Percentiles rank a stretch among this genome's conserved stretches.
Conservation (phyloP, 1,284 basidiomycete genomes). For the Heterobasidion irregulare region DNA sequence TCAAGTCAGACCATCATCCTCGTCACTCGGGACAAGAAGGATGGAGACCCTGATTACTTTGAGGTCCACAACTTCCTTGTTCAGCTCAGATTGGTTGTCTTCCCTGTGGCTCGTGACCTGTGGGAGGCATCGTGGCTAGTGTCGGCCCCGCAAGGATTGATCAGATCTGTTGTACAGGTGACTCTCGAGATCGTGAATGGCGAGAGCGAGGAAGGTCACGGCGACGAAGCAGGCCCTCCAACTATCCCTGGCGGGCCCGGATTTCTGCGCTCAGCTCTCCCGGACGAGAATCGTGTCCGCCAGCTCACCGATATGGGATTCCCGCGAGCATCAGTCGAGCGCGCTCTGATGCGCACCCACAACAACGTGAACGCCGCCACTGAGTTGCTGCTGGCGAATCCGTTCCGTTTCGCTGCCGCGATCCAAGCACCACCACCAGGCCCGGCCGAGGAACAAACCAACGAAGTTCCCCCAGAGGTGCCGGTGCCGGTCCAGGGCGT, state of each 20-base stretch:
- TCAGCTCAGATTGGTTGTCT: conserved; percentile 61
- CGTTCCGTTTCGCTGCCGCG: conserved; percentile 65
- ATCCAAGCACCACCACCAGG: conserved; percentile 33
- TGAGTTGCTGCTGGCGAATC: conserved; percentile 80
- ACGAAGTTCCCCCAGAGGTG: neutral
- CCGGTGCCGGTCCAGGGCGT: neutral
- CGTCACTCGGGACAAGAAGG: conserved; percentile 69
- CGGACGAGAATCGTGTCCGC: conserved; percentile 71
- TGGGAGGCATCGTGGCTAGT: conserved; percentile 87
- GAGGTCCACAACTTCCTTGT: conserved; percentile 85
- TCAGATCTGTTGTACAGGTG: conserved; percentile 69
- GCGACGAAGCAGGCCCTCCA: conserved; percentile 11
- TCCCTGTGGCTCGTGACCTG: conserved; percentile 62
- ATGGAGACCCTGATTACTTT: conserved; percentile 71
- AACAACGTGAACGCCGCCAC: conserved; percentile 91
- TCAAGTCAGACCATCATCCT: conserved; percentile 77
- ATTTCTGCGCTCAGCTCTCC: conserved; percentile 37
- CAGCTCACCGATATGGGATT: conserved; percentile 98
- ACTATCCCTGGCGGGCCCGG: conserved; percentile 11
- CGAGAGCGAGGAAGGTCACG: conserved; percentile 66
- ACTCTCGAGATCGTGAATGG: conserved; percentile 79
- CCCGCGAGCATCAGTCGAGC: conserved; percentile 75
- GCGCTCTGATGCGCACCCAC: conserved; percentile 75
- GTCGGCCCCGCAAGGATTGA: conserved; percentile 63
- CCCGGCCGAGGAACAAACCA: conserved; percentile 10